Evolutionary conservation across 1,284 basidiomycete genomes (phyloP), one percentile per base, ranked within the genome.

Genomic region (Butyriboletus appendiculatus): DNA sequence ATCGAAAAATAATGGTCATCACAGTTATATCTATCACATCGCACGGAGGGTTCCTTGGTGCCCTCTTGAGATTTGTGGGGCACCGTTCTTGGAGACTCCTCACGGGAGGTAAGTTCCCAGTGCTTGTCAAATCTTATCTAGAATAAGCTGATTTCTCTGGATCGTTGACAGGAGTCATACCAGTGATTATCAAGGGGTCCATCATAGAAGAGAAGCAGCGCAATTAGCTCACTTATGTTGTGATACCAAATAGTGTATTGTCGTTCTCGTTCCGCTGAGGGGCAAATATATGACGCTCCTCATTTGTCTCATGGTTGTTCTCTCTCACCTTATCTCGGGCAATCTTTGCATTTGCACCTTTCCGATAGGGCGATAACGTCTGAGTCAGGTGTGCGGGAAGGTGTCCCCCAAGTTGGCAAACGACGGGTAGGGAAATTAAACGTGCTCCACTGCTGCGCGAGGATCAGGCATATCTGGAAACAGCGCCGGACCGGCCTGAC

Each of bases 21-120:
- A 18, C 50, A 84, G 84, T 76, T 57, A 75, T 87, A 20, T 83
- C 82, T 5, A 76, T 87, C 48, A 84, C 83, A 1, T 76, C 79
- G 0, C 85, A 87, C 63, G 74, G 77, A 15, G 84, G 84, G 0
- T 77, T 81, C 49, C 81, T 86, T 43, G 77, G 80, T 43, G 81
- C 74, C 1, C 73, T 85, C 45, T 60, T 85, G 53, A 58, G 1
- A 71, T 74, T 0, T 63, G 80, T 44, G 24, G 76, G 77, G 2
- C 74, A 79, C 7, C 58, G 56, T 1, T 42, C 52, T 11, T 82
- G 78, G 58, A 40, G 62, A 0, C 69, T 86, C 24, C 77, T 77
- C 2, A 84, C 81, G 8, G 85, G 85, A 68, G 83, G 84, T 84
- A 57, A 59, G 72, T 64, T 64, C n/a, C 30, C 43, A 30, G 9